Evolutionary conservation across 306 rosid species (phyloP), one percentile per base, ranked within the genome.

Genomic region (Delonix regia): DNA sequence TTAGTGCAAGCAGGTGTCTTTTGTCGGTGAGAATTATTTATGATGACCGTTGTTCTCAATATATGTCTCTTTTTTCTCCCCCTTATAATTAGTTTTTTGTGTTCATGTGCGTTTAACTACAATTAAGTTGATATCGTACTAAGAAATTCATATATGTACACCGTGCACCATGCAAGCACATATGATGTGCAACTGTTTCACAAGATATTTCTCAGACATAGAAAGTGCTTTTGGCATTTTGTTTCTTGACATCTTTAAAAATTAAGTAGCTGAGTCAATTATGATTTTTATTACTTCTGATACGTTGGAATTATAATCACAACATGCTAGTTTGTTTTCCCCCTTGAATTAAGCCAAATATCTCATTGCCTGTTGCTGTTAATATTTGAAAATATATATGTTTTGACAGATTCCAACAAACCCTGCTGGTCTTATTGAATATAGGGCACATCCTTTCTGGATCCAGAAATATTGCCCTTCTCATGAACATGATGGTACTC

Each of bases 391-490:
- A 80, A 91, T 86, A 83, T 81, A 83, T 81, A 80, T 81, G 88
- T 89, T 88, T 86, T 88, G 85, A 86, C 98, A 96, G 98, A 96
- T 96, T 93, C 99, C 99, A 85, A 95, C 99, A 87, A 95, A 95
- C 89, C 90, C 78, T 91, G 94, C 92, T 88, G 99, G 99, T 91
- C 99, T 95, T 87, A 93, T 95, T 93, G 99, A 95, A 93, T 95
- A 95, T 90, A 95, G 99, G 97, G 99, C 99, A 81, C 99, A 95
- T 88, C 99, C 99, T 38, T 95, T 93, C 83, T 95, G 99, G 99
- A 82, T 87, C 82, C 99, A 95, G 79, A 93, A 95, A 81, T 95
- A 95, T 78, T 95, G 99, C 88, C 99, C 99, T 72, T 85, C 87
- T 78, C 99, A 95, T 44, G 99, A 95, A 84, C 96, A 90, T 41